Percentiles rank a stretch among this genome's conserved stretches.
Evolutionary conservation across 306 rosid species (phyloP).

Genomic region (Glycine soja): DNA sequence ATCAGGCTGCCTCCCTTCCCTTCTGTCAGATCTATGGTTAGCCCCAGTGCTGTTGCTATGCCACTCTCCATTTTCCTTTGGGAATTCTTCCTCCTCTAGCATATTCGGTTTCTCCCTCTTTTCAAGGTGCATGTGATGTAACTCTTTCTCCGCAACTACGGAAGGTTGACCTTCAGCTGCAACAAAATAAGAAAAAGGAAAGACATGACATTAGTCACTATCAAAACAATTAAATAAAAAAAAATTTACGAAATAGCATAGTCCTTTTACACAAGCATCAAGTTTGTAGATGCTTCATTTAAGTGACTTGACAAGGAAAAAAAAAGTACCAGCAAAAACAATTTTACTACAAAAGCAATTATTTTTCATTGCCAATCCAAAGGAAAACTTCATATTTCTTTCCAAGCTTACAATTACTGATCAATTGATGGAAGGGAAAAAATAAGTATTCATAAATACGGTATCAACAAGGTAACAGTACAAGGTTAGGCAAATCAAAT

Average conservation of each 20-base stretch:
- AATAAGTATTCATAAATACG: background rate
- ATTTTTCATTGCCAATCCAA: background rate
- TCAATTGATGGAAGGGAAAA: background rate
- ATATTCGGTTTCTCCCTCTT: conserved; percentile 55
- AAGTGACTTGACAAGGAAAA: background rate
- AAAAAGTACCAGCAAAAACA: too few species aligned
- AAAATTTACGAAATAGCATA: background rate
- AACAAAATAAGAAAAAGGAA: conserved; percentile 15
- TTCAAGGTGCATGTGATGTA: conserved; percentile 49
- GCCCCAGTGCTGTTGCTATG: conserved; percentile 63
- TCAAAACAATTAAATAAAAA: conserved; percentile 19
- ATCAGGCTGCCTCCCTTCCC: conserved; percentile 80
- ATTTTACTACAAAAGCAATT: background rate
- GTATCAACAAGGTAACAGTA: background rate
- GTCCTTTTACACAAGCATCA: conserved; percentile 1
- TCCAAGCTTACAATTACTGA: background rate
- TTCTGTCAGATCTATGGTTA: conserved; percentile 63
- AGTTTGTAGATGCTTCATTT: background rate
- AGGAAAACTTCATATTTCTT: background rate
- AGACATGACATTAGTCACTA: conserved; percentile 40
- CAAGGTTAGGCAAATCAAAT: background rate
- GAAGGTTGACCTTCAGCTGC: conserved; percentile 59
- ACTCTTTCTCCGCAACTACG: conserved; percentile 48
- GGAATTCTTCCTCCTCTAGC: conserved; percentile 56
- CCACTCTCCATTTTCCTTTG: conserved; percentile 76